Percentiles rank a stretch among this genome's conserved stretches.
phyloP scores from a whole-genome alignment of 106 monocot genomes.

The Dioscorea dumetorum region DNA sequence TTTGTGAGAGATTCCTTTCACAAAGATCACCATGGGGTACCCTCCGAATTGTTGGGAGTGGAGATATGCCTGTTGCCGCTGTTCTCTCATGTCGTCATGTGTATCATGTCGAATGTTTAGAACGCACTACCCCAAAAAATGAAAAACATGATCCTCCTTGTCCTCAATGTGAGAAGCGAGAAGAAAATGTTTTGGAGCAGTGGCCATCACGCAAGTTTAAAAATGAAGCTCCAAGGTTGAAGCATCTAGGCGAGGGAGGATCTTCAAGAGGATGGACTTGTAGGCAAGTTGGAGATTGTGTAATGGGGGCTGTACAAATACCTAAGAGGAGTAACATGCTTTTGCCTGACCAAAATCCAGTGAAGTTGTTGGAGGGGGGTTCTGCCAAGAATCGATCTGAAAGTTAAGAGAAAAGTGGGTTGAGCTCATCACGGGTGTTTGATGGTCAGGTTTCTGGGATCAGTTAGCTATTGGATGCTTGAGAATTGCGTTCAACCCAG shows the following conservation, averaged over 20 bases:
- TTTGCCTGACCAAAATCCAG: conserved; percentile 5
- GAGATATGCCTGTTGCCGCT: conserved; percentile 52
- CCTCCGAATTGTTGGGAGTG: conserved; percentile 33
- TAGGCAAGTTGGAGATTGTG: conserved; percentile 32
- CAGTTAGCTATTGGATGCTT: conserved; percentile 6
- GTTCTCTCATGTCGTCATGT: conserved; percentile 62
- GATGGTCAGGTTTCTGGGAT: conserved; percentile 2
- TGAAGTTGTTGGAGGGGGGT: conserved; percentile 26
- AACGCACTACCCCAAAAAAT: conserved; percentile 33
- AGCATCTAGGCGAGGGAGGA: conserved; percentile 35
- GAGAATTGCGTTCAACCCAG: not conserved
- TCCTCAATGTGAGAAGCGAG: conserved; percentile 42
- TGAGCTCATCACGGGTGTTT: conserved; percentile 3
- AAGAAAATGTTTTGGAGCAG: conserved; percentile 22
- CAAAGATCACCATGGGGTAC: conserved; percentile 67
- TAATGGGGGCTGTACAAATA: conserved; percentile 29
- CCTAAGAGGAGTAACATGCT: conserved; percentile 13
- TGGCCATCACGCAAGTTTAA: conserved; percentile 31
- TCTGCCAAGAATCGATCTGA: conserved; percentile 21
- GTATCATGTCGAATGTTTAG: conserved; percentile 70
- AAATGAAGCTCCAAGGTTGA: conserved; percentile 36
- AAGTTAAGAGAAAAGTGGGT: conserved; percentile 10
- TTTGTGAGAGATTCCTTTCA: conserved; percentile 46
- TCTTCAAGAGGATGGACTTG: conserved; percentile 52
- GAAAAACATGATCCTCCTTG: conserved; percentile 55